These are phyloP conservation scores for Penicillium salamii DNA, from an alignment of 495 filamentous ascomycete species.

Conservation along the genomic window DNA sequence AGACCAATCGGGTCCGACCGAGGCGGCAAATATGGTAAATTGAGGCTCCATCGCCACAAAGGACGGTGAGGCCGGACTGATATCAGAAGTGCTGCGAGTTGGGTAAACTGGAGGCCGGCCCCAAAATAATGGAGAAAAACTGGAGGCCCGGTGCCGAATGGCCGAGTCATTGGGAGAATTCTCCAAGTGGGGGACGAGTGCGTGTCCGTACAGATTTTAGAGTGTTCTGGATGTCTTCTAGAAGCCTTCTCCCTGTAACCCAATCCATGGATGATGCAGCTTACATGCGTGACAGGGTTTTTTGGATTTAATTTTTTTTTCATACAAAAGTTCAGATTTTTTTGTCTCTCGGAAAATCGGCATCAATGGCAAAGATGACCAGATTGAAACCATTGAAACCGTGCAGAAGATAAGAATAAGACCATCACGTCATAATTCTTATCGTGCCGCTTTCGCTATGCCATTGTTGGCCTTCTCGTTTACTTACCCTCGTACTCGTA, in stretches of 20 bases:
- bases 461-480: constrained; percentile 1
- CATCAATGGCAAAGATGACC: neutral
- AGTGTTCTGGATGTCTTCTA: constrained; percentile 25
- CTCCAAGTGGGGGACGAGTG: constrained; percentile 11
- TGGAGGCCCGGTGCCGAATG: neutral
- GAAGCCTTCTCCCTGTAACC: constrained; percentile 14
- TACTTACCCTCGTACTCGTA: too few species aligned
- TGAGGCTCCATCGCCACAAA: constrained; percentile 9
- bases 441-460: constrained; percentile 24
- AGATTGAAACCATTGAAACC: neutral
- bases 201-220: constrained; percentile 13
- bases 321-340: neutral
- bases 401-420: constrained; percentile 24
- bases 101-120: constrained; percentile 12
- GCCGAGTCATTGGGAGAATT: neutral
- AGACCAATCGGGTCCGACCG: neutral
- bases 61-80: constrained; percentile 2
- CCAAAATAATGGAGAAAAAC: neutral
- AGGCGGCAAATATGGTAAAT: constrained; percentile 4
- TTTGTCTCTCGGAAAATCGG: constrained; percentile 9
- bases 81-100: constrained; percentile 2
- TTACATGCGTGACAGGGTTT: neutral
- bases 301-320: neutral
- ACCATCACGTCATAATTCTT: constrained; percentile 27
- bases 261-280: constrained; percentile 15